Percentiles rank a stretch among this genome's conserved stretches.
phyloP scores from a whole-genome alignment of 352 stramenopile species.

The Pythium plurisporium region DNA sequence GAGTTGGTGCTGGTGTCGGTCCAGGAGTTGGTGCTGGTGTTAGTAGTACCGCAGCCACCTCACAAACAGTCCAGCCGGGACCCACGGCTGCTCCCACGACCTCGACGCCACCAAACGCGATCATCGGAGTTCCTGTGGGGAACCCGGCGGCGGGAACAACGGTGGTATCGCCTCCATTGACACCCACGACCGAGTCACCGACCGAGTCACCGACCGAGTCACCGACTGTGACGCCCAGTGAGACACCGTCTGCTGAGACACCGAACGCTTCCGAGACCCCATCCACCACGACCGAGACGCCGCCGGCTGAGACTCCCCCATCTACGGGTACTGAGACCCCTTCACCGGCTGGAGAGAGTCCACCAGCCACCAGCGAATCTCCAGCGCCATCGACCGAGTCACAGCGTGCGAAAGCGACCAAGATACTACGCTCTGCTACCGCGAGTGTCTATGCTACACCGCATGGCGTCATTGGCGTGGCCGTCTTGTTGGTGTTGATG shows the following conservation, averaged over 20 bases:
- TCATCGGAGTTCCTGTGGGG: background rate
- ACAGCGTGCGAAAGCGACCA: background rate
- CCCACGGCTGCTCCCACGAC: background rate
- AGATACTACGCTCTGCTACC: background rate
- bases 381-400: background rate
- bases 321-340: background rate
- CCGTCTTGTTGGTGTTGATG: background rate
- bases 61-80: no score
- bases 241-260: background rate
- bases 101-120: background rate
- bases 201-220: background rate
- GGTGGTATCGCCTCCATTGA: background rate
- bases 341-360: no score
- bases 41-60: background rate
- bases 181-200: background rate
- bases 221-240: background rate
- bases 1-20: background rate
- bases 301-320: background rate
- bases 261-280: background rate
- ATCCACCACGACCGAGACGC: background rate
- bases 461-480: background rate
- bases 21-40: no score
- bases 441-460: no score
- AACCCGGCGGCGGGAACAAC: background rate
- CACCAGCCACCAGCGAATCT: background rate